Base-by-base conservation (phyloP, 805 yeast species). In the Wickerhamiella hasegawae region DNA sequence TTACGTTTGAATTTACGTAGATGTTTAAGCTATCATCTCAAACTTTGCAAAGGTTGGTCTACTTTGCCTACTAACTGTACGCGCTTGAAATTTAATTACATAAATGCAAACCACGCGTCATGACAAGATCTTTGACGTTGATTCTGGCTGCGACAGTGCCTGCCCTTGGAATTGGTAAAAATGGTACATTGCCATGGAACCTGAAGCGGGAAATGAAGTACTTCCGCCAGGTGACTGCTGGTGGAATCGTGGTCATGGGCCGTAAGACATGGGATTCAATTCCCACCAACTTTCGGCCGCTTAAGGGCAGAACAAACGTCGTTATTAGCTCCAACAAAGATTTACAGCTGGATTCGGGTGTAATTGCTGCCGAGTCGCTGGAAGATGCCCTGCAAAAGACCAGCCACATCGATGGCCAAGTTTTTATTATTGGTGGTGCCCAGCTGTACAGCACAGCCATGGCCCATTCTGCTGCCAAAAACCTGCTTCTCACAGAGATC, bases 241-340 rank as follows among this genome's bases (percentile, higher is more conserved):
- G 58, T n/a, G 39, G 39, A 10, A 42, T 51, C 18, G 97, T 90
- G 11, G 66, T 90, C 3, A 90, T 90, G 98, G 98, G 98, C 11
- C 67, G 96, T 40, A 79, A 75, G 51, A 87, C 97, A 2, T 90
- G 96, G 94, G 90, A 84, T 22, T 80, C 94, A 5, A 85, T 90
- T 22, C 97, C 98, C 0, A 41, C 57, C 1, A 74, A 68, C 51
- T 90, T 83, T 58, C 63, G 94, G 42, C 98, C 98, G 0, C 63
- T 90, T 31, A 75, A 76, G 3, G 71, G 64, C 33, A 66, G 98
- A 38, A 38, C 72, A 19, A 90, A 90, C 53, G 71, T 84, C 11
- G 72, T 90, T 0, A 58, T 90, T 9, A 77, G 93, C 18, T 58
- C 84, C 33, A 51, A 53, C 30, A 30, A 42, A 3, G 15, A 26